phyloP scores from a whole-genome alignment of 768 basidiomycete species.

The Phanerochaete sordida region DNA sequence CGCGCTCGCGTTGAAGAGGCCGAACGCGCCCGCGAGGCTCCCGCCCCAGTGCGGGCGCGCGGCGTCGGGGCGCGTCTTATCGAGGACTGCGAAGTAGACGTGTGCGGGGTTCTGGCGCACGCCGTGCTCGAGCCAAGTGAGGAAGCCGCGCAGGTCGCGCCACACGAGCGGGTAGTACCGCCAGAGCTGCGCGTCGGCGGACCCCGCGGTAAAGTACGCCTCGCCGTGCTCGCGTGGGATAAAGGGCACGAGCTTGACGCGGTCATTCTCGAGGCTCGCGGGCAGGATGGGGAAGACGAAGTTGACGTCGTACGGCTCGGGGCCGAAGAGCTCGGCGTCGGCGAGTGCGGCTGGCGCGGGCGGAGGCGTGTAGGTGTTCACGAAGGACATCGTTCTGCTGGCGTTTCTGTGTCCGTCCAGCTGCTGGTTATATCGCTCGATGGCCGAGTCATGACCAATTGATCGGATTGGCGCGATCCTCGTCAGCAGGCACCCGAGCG shows the following conservation, averaged over 20 bases:
- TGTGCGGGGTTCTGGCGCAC: constrained; percentile 17
- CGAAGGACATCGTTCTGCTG: constrained; percentile 3
- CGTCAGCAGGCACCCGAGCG: no score
- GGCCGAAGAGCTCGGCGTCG: constrained; percentile 19
- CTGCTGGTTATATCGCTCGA: neutral
- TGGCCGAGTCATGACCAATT: no score
- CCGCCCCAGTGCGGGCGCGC: constrained; percentile 25
- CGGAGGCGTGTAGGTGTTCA: constrained; percentile 9
- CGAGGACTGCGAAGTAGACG: constrained; percentile 36
- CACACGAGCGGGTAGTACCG: constrained; percentile 31
- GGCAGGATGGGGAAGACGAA: constrained; percentile 33
- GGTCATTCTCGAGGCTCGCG: constrained; percentile 30
- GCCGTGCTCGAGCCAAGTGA: constrained; percentile 18
- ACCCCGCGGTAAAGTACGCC: constrained; percentile 23
- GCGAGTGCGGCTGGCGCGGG: neutral
- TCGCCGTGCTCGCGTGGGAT: constrained; percentile 33
- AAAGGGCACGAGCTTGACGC: constrained; percentile 38
- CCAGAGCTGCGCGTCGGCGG: constrained; percentile 25
- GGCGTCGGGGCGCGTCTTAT: constrained; percentile 31
- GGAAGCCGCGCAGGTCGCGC: constrained; percentile 18
- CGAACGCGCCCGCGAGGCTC: constrained; percentile 38
- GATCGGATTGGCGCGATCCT: no score
- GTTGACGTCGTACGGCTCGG: constrained; percentile 37
- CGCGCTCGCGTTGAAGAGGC: constrained; percentile 28
- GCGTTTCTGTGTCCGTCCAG: neutral